phyloP scores from a whole-genome alignment of 768 basidiomycete genomes.

The Lentinus tigrinus region DNA sequence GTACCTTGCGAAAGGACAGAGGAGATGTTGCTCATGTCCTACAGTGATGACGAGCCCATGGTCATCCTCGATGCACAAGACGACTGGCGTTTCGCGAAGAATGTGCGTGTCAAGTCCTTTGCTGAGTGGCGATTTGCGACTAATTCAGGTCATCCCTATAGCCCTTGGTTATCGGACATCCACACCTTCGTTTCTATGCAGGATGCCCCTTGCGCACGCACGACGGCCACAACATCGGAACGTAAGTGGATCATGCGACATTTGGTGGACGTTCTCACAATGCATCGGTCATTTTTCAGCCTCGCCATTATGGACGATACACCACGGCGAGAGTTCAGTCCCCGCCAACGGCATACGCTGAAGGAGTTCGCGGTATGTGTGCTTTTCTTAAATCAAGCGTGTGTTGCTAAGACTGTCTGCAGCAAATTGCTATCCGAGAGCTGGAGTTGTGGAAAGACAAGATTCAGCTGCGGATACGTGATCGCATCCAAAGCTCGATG shows the following conservation, averaged over 20 bases:
- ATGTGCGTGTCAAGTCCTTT: conserved; percentile 49
- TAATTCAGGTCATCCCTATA: conserved; percentile 27
- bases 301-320: conserved; percentile 83
- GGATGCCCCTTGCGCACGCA: conserved; percentile 87
- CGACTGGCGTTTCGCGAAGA: conserved; percentile 89
- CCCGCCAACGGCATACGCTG: conserved; percentile 85
- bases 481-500: conserved; percentile 95
- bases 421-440: conserved; percentile 89
- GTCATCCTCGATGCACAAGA: conserved; percentile 73
- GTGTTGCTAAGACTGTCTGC: not conserved
- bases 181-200: conserved; percentile 84
- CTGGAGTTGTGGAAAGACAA: conserved; percentile 96
- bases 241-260: conserved; percentile 39
- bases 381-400: not conserved
- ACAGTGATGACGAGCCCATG: conserved; percentile 82
- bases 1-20: conserved; percentile 13
- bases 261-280: not conserved
- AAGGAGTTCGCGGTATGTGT: conserved; percentile 81
- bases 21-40: not conserved
- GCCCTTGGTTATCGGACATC: conserved; percentile 69
- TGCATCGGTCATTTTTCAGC: conserved; percentile 33
- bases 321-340: conserved; percentile 81
- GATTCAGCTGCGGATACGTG: conserved; percentile 89
- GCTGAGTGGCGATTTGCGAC: not conserved
- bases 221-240: conserved; percentile 89